Conservation (phyloP, 2,329 filamentous ascomycete species). For the Alternaria angustiovoidea region DNA sequence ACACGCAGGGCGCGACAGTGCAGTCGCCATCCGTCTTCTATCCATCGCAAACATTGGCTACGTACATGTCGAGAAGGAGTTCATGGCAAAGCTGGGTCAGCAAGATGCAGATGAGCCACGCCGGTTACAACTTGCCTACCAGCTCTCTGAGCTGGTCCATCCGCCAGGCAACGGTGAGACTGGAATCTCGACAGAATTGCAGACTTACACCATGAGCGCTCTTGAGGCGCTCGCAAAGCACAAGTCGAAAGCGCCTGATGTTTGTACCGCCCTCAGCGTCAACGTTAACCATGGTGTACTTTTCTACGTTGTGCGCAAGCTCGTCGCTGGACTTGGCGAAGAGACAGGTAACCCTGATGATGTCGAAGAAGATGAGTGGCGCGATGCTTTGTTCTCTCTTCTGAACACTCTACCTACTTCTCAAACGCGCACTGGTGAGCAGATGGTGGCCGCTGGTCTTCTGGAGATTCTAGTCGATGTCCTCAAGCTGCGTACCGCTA, state of each 20-base stretch:
- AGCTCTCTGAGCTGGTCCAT: conserved; percentile 90
- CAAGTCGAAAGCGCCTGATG: conserved; percentile 77
- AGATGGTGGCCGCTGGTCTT: conserved; percentile 87
- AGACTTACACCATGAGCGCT: conserved; percentile 81
- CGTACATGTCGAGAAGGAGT: conserved; percentile 82
- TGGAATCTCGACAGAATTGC: conserved; percentile 76
- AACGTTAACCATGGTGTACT: conserved; percentile 96
- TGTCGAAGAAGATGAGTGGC: conserved; percentile 84
- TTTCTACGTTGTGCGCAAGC: conserved; percentile 90
- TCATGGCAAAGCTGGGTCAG: conserved; percentile 84
- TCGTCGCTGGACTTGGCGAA: conserved; percentile 77
- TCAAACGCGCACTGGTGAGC: conserved; percentile 76
- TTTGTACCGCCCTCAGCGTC: conserved; percentile 89
- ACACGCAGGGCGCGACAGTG: conserved; percentile 72
- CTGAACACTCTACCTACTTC: conserved; percentile 79
- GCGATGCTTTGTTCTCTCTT: conserved; percentile 86
- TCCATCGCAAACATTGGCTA: conserved; percentile 92
- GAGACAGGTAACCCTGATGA: conserved; percentile 63
- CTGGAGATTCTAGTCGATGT: conserved; percentile 91
- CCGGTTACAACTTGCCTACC: conserved; percentile 87
- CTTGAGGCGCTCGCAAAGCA: conserved; percentile 87
- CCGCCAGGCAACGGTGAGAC: conserved; percentile 75
- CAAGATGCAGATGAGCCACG: conserved; percentile 90
- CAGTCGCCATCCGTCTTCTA: conserved; percentile 81
- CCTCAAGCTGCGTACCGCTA: conserved; percentile 79